Base-by-base conservation (phyloP, 2,329 filamentous ascomycete genomes). In the Cladobotryum protrusum region DNA sequence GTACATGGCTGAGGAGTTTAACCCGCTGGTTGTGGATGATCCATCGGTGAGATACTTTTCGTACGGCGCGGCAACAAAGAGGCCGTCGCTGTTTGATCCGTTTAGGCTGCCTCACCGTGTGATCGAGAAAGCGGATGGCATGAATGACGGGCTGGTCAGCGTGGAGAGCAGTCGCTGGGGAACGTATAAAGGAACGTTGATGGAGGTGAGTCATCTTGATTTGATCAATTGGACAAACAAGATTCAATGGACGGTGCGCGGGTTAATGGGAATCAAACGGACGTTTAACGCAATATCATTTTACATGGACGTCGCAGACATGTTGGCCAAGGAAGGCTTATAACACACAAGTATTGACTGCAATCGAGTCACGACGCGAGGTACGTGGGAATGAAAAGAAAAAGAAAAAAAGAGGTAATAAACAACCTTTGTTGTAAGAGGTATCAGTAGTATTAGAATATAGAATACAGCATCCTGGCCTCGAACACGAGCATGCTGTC, bases 141-240 rank as follows among this genome's bases (percentile, higher is more conserved):
- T 77, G 14, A 86, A 86, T 56, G 82, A 86, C 57, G 82, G 82
- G 1, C 67, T 86, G n/a, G 82, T 86, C 12, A 89, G 80, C 61
- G 80, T 85, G 11, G 67, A 71, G 45, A 85, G 81, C 59, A 77
- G 78, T 42, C 70, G 70, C 52, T 85, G 82, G 81, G 82, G 82
- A 6, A 71, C 70, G 9, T 85, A 86, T 61, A 78, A 82, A 59
- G 82, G 82, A 4, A 85, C 82, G 2, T 61, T 86, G 50, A 65
- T 82, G 4, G 75, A 72, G 1, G 81, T 84, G 6, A 83, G 76
- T 57, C 82, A 86, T 59, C 64, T 85, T 20, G 82, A 85, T 57
- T 63, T 85, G 47, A 85, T 86, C 56, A 85, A 86, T 63, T 86
- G 82, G 82, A 81, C 77, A 33, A 86, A 85, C 54, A 68, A 77